Evolutionary conservation across 768 basidiomycete species (phyloP).

Genomic region (Tricholoma terreum): DNA sequence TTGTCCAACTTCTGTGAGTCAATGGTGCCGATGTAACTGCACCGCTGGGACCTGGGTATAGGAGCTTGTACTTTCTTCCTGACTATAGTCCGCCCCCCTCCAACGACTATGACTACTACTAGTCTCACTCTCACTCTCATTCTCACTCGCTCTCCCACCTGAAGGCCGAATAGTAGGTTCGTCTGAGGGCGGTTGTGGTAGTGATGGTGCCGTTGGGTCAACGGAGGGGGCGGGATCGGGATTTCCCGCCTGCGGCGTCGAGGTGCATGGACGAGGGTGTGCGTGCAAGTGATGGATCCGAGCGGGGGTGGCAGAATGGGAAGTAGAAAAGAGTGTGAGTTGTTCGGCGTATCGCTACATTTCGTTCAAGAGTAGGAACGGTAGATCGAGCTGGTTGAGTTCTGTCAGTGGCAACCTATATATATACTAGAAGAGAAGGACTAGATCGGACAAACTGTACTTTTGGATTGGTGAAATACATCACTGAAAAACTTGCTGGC

Average conservation of each 20-base stretch:
- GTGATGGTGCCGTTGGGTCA: neutral
- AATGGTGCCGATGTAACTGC: no score
- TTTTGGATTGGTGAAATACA: conserved; percentile 97
- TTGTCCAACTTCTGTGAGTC: no score
- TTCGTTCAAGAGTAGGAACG: conserved; percentile 95
- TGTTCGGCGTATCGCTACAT: conserved; percentile 96
- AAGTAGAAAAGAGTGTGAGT: conserved; percentile 66
- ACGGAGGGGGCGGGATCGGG: conserved; percentile 27
- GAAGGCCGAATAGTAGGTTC: conserved; percentile 73
- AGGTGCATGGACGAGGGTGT: conserved; percentile 35
- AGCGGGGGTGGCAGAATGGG: neutral
- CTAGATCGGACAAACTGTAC: no score
- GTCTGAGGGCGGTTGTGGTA: conserved; percentile 28
- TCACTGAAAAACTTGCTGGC: conserved; percentile 99
- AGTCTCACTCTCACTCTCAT: conserved; percentile 8
- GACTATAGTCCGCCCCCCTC: conserved; percentile 20
- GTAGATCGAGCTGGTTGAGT: conserved; percentile 95
- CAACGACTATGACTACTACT: neutral
- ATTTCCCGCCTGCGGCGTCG: conserved; percentile 48
- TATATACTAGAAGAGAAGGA: conserved; percentile 1
- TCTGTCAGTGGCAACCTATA: conserved; percentile 89
- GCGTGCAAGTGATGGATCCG: neutral
- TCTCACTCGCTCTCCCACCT: conserved; percentile 16
- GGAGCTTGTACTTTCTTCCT: no score
- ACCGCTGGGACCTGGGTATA: no score